phyloP scores from a whole-genome alignment of 495 filamentous ascomycete species.

The Aspergillus campestris region DNA sequence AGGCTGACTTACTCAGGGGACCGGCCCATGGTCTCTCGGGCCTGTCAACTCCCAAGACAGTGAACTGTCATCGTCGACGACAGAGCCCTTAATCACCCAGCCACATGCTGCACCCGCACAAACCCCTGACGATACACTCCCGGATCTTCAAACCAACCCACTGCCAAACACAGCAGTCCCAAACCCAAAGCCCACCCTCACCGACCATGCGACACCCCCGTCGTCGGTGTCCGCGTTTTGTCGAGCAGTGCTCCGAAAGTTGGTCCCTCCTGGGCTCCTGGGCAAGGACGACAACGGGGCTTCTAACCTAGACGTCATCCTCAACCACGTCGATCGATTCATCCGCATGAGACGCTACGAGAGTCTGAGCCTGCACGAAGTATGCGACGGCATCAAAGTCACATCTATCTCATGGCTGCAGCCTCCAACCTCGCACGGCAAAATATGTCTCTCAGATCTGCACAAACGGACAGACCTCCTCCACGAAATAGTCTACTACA shows the following conservation, averaged over 20 bases:
- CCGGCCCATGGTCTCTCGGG: slow-evolving; percentile 23
- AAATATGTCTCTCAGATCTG: slow-evolving; percentile 61
- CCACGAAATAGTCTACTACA: slow-evolving; percentile 78
- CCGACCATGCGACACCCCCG: slow-evolving; percentile 61
- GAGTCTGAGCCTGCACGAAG: slow-evolving; percentile 67
- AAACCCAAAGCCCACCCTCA: slow-evolving; percentile 35
- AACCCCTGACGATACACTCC: background rate
- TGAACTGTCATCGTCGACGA: slow-evolving; percentile 11
- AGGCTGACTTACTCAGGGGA: slow-evolving; percentile 15
- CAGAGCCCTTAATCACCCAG: slow-evolving; percentile 26
- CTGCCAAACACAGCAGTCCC: background rate
- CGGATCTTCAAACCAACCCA: background rate
- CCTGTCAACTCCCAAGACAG: slow-evolving; percentile 7
- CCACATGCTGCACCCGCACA: slow-evolving; percentile 3
- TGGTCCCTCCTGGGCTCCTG: slow-evolving; percentile 75
- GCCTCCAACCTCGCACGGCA: slow-evolving; percentile 38
- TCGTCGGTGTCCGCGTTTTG: slow-evolving; percentile 82
- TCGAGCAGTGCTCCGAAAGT: slow-evolving; percentile 58
- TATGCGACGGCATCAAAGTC: slow-evolving; percentile 67
- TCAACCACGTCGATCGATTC: slow-evolving; percentile 65
- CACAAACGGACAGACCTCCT: slow-evolving; percentile 73
- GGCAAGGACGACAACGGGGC: slow-evolving; percentile 45
- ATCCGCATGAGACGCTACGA: slow-evolving; percentile 74
- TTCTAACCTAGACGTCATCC: slow-evolving; percentile 52
- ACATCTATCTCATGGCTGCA: slow-evolving; percentile 64